Base-by-base conservation (phyloP, 2,329 filamentous ascomycete genomes). In the Colletotrichum liaoningense region DNA sequence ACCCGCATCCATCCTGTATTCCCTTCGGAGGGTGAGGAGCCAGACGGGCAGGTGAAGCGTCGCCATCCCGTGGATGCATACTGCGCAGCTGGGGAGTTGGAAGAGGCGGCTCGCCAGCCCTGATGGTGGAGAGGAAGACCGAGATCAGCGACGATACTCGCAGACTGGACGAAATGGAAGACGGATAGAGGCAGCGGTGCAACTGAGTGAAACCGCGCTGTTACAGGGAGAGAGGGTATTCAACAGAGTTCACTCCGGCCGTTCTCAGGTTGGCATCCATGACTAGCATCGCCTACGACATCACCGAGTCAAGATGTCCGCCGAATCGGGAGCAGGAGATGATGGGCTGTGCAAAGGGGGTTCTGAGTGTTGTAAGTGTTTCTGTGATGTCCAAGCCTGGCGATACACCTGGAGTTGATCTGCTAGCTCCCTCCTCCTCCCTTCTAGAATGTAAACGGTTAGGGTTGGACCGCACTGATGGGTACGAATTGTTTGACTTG, bases 191-290 rank as follows among this genome's bases (percentile, higher is more conserved):
- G 30, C 67, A 49, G 55, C 28, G 66, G 60, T 60, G 33, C 66
- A 42, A 60, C 60, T 70, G 55, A 52, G 52, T 70, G 70, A 73
- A 70, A 73, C 70, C 22, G 33, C 22, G 35, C 55, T 66, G 62
- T 46, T 55, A 70, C 71, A 62, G 14, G 49, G 49, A 57, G 55
- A 52, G 62, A 62, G 30, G 26, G 26, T 52, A 26, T 30, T 9
- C 22, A 11, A 8, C 16, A 49, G 42, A 49, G 42, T 58, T 26
- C 22, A 26, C 33, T 30, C n/a, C n/a, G 33, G n/a, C 24, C 24
- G 7, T 42, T 60, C 16, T 62, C 38, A 22, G 49, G 52, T 42
- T n/a, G 26, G 16, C 7, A 33, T 35, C n/a, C 58, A 73, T 65
- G 66, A 73, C 70, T 60, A 69, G 66, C 55, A 60, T 16, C 35